A percentile compares a stretch with the other conserved stretches of the same genome.
Evolutionary conservation across 2,329 filamentous ascomycete genomes (phyloP).

Genomic region (Epichloe glyceriae): DNA sequence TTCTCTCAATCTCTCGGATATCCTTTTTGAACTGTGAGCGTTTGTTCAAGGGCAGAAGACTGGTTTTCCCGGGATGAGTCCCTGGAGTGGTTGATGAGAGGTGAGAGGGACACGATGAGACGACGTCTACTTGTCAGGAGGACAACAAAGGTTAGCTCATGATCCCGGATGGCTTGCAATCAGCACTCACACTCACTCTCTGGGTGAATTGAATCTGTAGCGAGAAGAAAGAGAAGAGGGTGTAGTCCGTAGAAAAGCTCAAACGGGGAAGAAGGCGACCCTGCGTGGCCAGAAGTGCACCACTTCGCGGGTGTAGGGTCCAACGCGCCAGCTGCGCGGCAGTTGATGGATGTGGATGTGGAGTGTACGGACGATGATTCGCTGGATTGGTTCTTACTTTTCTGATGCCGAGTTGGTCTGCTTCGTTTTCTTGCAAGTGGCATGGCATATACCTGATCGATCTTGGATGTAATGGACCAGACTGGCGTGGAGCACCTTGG

Average conservation of each 20-base stretch:
- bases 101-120: no score
- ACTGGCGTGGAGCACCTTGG: no score
- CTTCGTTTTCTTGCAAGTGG: no score
- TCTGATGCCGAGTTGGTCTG: neutral
- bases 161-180: no score
- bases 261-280: constrained; percentile 11
- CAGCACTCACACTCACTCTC: no score
- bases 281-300: neutral
- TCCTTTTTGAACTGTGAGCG: neutral
- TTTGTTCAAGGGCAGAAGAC: neutral
- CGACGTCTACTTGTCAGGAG: no score
- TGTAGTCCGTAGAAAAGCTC: neutral
- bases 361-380: neutral
- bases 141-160: no score
- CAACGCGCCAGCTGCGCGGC: neutral
- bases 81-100: no score
- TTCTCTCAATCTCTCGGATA: neutral
- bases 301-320: neutral
- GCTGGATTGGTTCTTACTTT: neutral
- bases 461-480: no score
- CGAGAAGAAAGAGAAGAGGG: neutral
- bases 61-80: no score
- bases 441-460: no score
- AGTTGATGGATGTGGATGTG: neutral
- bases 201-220: no score